Base-by-base conservation (phyloP, 2,329 filamentous ascomycete genomes). In the Lecanoromycetidae sp. region DNA sequence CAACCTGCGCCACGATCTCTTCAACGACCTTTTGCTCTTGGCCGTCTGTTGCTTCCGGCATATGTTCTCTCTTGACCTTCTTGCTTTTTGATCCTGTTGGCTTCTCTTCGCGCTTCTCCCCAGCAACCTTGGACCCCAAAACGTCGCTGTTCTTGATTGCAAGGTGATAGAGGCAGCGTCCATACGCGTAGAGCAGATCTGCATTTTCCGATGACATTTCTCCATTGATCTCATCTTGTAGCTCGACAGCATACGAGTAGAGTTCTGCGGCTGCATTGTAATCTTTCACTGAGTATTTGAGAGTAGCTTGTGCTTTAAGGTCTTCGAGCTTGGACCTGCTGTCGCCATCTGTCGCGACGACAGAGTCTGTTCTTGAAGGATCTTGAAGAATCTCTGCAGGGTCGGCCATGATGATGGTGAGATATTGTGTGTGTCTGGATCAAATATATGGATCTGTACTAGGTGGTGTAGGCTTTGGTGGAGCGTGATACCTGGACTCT, bases 101-200 rank as follows among this genome's bases (percentile, higher is more conserved):
- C 68, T 56, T 71, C 66, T 65, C 79, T 66, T 59, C 74, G 67
- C 61, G 76, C 63, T 71, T 68, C 36, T 72, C 71, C 2, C 72
- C 68, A 12, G 76, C 74, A 17, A 88, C 83, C 59, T 83, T 84
- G 27, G 84, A 85, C 48, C 91, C 91, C 29, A 98, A 73, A 20
- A 98, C 88, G 60, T 96, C 88, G 61, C 87, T 95, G 66, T 94
- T 94, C 63, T 79, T 82, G 63, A 96, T 84, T 25, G 88, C 91
- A 51, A 96, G 84, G 63, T 88, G 88, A 73, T 94, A 96, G 17
- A 98, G 71, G 48, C 87, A 87, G 61, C 90, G 85, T 12, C 91
- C 91, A 66, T 98, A 98, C 54, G 87, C 77, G 65, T 94, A 98
- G 17, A 96, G 77, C 38, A 98, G 77, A 62, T 96, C 90, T 42